These are phyloP conservation scores for Entomortierella parvispora DNA, from an alignment of 192 early-diverging fungal species.

Conservation along the genomic window DNA sequence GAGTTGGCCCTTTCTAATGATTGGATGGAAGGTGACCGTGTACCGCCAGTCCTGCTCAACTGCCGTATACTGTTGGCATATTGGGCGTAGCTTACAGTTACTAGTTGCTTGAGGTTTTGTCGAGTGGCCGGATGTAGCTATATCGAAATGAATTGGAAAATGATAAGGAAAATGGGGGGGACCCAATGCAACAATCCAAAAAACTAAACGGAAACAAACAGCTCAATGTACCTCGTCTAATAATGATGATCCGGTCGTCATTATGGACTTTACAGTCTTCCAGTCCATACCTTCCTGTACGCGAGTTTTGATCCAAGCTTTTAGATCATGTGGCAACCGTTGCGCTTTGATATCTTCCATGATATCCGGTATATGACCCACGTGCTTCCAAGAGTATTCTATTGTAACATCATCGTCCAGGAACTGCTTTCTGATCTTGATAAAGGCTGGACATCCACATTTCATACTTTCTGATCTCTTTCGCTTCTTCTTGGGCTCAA, in stretches of 20 bases:
- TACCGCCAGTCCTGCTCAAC: constrained; percentile 2
- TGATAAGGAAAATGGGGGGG: background rate
- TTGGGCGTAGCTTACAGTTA: constrained; percentile 23
- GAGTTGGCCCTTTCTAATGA: background rate
- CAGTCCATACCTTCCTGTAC: constrained; percentile 36
- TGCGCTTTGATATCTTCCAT: constrained; percentile 49
- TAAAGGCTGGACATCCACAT: constrained; percentile 46
- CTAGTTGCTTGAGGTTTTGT: constrained; percentile 23
- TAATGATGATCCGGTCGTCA: constrained; percentile 25
- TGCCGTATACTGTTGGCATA: constrained; percentile 33
- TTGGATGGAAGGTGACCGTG: constrained; percentile 3
- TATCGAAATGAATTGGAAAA: background rate
- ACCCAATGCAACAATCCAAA: background rate
- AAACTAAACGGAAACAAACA: background rate
- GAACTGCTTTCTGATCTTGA: constrained; percentile 48
- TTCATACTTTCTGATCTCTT: constrained; percentile 43
- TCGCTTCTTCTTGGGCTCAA: constrained; percentile 44
- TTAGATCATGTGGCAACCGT: constrained; percentile 44
- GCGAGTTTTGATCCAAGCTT: constrained; percentile 37
- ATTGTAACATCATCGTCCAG: constrained; percentile 35
- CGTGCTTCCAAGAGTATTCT: constrained; percentile 47
- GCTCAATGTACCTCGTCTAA: constrained; percentile 33
- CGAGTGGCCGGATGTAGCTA: constrained; percentile 30
- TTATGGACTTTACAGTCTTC: constrained; percentile 32
- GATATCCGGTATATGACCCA: constrained; percentile 39